A percentile compares a stretch with the other conserved stretches of the same genome.
Conservation (phyloP, 441 rosid species). For the Pelargonium cotyledonis region DNA sequence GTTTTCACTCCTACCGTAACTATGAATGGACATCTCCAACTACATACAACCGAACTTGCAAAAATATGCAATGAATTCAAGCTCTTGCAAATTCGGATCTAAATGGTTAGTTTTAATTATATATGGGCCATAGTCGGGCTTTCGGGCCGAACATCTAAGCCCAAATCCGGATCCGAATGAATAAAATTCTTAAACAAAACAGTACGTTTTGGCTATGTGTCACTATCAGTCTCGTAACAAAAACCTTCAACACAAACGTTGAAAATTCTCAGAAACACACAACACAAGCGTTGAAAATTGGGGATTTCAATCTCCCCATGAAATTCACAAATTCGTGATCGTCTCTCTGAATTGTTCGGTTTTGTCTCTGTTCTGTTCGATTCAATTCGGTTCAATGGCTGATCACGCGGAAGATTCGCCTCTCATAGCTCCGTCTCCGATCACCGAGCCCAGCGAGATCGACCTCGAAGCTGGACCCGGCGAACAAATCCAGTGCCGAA, state of each 20-base stretch:
- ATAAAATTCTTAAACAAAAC: too few relatives aligned
- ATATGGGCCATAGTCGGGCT: too few relatives aligned
- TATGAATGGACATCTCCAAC: too few relatives aligned
- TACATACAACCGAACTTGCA: too few relatives aligned
- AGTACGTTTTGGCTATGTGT: background rate
- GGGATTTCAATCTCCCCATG: conserved; percentile 5
- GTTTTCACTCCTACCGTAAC: too few relatives aligned
- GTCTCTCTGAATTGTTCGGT: background rate
- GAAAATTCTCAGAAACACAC: background rate
- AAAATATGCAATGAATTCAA: too few relatives aligned
- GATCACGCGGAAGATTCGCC: conserved; percentile 61
- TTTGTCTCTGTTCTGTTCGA: conserved; percentile 2
- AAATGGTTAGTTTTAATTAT: too few relatives aligned
- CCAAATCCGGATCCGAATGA: too few relatives aligned
- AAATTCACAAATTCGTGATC: background rate
- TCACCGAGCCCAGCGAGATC: conserved; percentile 68
- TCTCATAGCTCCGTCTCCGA: conserved; percentile 67
- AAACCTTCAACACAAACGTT: background rate
- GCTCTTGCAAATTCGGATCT: too few relatives aligned
- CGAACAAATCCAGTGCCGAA: conserved; percentile 95
- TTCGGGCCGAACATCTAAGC: too few relatives aligned
- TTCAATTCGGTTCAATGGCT: conserved; percentile 39
- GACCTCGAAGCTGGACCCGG: conserved; percentile 97
- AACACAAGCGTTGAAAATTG: background rate
- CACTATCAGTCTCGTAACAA: background rate